Evolutionary conservation across 768 basidiomycete genomes (phyloP).

Genomic region (Amanita inopinata): DNA sequence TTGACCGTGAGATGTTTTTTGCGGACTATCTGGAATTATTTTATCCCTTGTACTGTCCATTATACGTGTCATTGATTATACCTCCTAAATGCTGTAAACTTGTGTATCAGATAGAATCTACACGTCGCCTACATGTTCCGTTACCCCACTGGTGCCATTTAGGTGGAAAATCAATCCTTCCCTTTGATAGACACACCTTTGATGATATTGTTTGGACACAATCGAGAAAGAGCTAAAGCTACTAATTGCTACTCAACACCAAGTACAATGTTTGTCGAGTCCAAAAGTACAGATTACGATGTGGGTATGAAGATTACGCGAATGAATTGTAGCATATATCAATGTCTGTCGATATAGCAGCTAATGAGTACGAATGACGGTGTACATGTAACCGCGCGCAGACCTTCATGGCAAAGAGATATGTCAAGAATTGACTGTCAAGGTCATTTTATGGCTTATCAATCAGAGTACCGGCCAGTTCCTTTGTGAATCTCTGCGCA

Average conservation of each 20-base stretch:
- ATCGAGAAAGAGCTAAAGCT: too few species aligned
- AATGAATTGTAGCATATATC: constrained; percentile 2
- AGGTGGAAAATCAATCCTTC: too few species aligned
- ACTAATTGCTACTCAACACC: too few species aligned
- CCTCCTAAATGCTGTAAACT: not conserved
- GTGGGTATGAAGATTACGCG: constrained; percentile 7
- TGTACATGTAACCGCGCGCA: not conserved
- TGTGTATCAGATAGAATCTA: constrained; percentile 9
- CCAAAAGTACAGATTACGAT: not conserved
- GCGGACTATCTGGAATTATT: not conserved
- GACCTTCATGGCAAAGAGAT: not conserved
- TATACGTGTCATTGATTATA: constrained; percentile 2
- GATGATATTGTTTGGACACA: too few species aligned
- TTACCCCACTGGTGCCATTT: too few species aligned
- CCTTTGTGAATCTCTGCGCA: constrained; percentile 3
- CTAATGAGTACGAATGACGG: constrained; percentile 8
- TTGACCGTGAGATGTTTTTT: not conserved
- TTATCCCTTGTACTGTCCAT: not conserved
- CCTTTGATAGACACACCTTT: too few species aligned
- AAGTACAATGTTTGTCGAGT: too few species aligned
- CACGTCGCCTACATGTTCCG: too few species aligned
- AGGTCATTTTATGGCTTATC: constrained; percentile 4
- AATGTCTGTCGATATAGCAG: constrained; percentile 1
- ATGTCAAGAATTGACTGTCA: not conserved
- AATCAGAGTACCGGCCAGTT: constrained; percentile 5